Conservation (phyloP, 495 filamentous ascomycete species). For the Cercophora scortea region DNA sequence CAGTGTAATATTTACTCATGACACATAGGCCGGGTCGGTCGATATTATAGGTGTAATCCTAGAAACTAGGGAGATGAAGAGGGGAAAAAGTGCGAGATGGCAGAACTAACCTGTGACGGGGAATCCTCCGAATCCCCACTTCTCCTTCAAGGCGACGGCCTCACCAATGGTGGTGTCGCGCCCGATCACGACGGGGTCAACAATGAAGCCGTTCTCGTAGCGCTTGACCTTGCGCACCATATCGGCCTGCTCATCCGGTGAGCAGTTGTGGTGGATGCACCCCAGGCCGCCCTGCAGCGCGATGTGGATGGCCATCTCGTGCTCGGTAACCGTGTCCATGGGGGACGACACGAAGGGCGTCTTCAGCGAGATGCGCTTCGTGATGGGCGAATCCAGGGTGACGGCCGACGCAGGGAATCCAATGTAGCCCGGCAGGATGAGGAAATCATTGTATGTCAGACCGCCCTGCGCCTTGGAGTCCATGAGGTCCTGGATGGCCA, state of each 20-base stretch:
- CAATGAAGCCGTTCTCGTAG: slow-evolving; percentile 98
- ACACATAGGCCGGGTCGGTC: slow-evolving; percentile 85
- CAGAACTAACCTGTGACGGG: slow-evolving; percentile 85
- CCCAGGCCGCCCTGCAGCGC: slow-evolving; percentile 92
- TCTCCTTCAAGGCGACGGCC: slow-evolving; percentile 86
- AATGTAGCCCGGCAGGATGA: slow-evolving; percentile 52
- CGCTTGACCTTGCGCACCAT: slow-evolving; percentile 99
- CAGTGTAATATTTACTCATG: slow-evolving; percentile 62
- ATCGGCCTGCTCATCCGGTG: slow-evolving; percentile 86
- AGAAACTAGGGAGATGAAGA: slow-evolving; percentile 21
- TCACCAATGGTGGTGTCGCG: slow-evolving; percentile 84
- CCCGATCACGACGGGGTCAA: slow-evolving; percentile 88
- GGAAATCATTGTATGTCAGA: slow-evolving; percentile 69
- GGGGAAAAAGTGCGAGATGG: slow-evolving; percentile 4
- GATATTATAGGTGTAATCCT: slow-evolving; percentile 76
- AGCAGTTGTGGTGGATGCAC: slow-evolving; percentile 99
- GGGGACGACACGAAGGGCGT: slow-evolving; percentile 92
- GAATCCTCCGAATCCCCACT: slow-evolving; percentile 98
- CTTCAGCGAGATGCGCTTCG: slow-evolving; percentile 89
- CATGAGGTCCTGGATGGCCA: slow-evolving; percentile 72
- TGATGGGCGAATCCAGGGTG: slow-evolving; percentile 79
- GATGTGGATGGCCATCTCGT: slow-evolving; percentile 99
- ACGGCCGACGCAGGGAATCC: slow-evolving; percentile 89
- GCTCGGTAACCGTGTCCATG: slow-evolving; percentile 99
- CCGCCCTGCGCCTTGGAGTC: slow-evolving; percentile 84